These are phyloP conservation scores for Cladophialophora carrionii DNA, from an alignment of 2,329 filamentous ascomycete genomes.

Conservation along the genomic window DNA sequence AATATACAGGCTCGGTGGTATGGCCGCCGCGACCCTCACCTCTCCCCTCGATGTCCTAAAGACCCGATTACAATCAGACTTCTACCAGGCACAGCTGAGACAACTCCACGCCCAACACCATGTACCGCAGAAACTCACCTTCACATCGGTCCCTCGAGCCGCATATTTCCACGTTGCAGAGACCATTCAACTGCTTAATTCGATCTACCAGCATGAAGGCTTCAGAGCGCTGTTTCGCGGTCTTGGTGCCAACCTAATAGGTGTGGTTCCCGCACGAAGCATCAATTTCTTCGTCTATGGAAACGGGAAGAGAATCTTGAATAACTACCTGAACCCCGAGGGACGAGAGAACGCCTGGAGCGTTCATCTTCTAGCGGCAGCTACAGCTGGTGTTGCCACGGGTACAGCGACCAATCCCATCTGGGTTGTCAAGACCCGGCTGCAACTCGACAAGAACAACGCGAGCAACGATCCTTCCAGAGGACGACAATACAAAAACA, in stretches of 20 bases:
- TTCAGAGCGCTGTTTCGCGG: slow-evolving; percentile 90
- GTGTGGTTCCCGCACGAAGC: slow-evolving; percentile 83
- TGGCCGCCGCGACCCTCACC: slow-evolving; percentile 90
- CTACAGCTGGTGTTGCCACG: slow-evolving; percentile 78
- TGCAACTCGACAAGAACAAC: slow-evolving; percentile 88
- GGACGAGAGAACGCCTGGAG: slow-evolving; percentile 47
- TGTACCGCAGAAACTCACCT: slow-evolving; percentile 56
- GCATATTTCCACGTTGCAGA: slow-evolving; percentile 77
- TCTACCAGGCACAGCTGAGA: slow-evolving; percentile 82
- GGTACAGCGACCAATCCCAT: slow-evolving; percentile 94
- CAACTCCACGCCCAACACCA: slow-evolving; percentile 66
- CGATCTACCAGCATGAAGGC: slow-evolving; percentile 80
- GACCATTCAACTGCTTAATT: slow-evolving; percentile 80
- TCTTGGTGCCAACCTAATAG: slow-evolving; percentile 83
- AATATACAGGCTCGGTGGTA: slow-evolving; percentile 73
- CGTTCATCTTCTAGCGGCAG: slow-evolving; percentile 78
- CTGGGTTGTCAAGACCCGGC: slow-evolving; percentile 90
- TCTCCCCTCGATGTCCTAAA: slow-evolving; percentile 93
- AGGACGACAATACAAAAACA: slow-evolving; percentile 78
- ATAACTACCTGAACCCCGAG: slow-evolving; percentile 69
- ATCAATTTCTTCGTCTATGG: slow-evolving; percentile 96
- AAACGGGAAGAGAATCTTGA: slow-evolving; percentile 83
- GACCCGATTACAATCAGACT: slow-evolving; percentile 89
- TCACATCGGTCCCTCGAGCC: slow-evolving; percentile 67
- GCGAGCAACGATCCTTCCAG: slow-evolving; percentile 60